Conservation (phyloP, 2,329 filamentous ascomycete species). For the Botrytis cinerea region DNA sequence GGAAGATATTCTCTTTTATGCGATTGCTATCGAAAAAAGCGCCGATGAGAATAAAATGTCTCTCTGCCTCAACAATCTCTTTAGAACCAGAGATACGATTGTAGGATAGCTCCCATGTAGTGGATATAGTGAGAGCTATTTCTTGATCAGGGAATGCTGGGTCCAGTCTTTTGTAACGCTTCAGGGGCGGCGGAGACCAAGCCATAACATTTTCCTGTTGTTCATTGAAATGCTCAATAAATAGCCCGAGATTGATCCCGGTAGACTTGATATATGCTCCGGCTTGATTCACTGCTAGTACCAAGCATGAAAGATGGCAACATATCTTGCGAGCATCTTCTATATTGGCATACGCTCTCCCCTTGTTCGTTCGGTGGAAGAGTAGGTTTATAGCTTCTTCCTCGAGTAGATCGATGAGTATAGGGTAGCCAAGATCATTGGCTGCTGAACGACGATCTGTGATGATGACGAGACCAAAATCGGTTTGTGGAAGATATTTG, state of each 20-base stretch:
- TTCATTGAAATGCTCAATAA: too few species aligned
- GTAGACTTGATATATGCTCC: neutral
- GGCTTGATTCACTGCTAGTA: neutral
- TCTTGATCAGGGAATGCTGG: neutral
- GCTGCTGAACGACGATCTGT: neutral
- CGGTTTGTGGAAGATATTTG: neutral
- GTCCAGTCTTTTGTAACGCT: neutral
- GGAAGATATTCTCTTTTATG: neutral
- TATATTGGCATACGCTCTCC: neutral
- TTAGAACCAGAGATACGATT: neutral
- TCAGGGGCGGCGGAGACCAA: neutral
- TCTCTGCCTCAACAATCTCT: neutral
- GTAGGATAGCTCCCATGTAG: neutral
- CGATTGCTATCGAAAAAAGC: neutral
- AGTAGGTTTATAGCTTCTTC: neutral
- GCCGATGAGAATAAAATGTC: neutral
- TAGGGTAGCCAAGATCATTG: neutral
- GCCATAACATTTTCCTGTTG: neutral
- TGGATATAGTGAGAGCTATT: neutral
- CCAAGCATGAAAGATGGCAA: neutral
- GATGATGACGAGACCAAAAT: neutral
- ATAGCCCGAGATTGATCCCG: neutral
- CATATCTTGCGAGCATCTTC: neutral
- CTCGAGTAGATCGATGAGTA: neutral
- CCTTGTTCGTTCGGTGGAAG: neutral